Evolutionary conservation across 2,329 filamentous ascomycete species (phyloP).

Genomic region (Pyrenochaeta sp.): DNA sequence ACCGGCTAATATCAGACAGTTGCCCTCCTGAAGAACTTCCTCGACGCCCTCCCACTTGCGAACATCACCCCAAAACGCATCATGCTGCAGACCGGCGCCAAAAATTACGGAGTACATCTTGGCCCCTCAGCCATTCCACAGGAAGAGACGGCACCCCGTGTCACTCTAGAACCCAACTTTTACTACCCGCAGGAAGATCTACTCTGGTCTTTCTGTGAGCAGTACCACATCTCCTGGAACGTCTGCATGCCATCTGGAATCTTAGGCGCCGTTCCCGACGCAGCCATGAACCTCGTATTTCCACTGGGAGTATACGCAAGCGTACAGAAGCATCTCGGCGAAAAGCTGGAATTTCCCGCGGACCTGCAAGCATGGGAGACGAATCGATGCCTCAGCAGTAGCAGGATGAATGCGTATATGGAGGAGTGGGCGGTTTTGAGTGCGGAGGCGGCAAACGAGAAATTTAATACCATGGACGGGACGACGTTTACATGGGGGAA

Average conservation of each 20-base stretch:
- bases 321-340: slow-evolving; percentile 53
- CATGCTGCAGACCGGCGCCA: slow-evolving; percentile 60
- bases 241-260: slow-evolving; percentile 59
- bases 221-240: slow-evolving; percentile 52
- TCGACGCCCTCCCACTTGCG: slow-evolving; percentile 52
- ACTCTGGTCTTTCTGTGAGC: slow-evolving; percentile 53
- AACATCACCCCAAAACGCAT: slow-evolving; percentile 56
- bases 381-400: slow-evolving; percentile 52
- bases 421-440: slow-evolving; percentile 61
- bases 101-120: slow-evolving; percentile 61
- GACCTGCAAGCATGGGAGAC: slow-evolving; percentile 56
- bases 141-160: slow-evolving; percentile 56
- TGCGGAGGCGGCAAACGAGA: slow-evolving; percentile 52
- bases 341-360: slow-evolving; percentile 54
- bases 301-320: slow-evolving; percentile 60
- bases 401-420: slow-evolving; percentile 58
- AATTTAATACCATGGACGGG: slow-evolving; percentile 59
- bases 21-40: slow-evolving; percentile 58
- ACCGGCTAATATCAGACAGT: slow-evolving; percentile 21
- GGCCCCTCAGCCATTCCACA: slow-evolving; percentile 54
- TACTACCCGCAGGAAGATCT: slow-evolving; percentile 64
- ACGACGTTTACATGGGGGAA: slow-evolving; percentile 56
- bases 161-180: slow-evolving; percentile 59
- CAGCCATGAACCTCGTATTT: slow-evolving; percentile 59
- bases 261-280: slow-evolving; percentile 58